Conservation (phyloP, 805 yeast genomes). For the Vanderwaltozyma yarrowii region DNA sequence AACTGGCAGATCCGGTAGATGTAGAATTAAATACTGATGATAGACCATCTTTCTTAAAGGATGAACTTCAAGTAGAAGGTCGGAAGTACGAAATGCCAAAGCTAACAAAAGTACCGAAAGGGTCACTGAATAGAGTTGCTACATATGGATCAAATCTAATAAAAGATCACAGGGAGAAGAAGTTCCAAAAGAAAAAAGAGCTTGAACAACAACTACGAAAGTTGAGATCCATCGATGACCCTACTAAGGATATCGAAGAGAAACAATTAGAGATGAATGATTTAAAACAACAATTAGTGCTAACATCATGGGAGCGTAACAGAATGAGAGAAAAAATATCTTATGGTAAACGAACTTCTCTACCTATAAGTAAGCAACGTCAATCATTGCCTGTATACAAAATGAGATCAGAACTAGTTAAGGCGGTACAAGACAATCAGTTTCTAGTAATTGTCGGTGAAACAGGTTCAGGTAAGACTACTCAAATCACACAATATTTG, state of each 20-base stretch:
- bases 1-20: conserved; percentile 44
- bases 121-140: conserved; percentile 69
- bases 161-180: conserved; percentile 51
- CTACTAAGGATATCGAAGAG: conserved; percentile 13
- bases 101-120: conserved; percentile 65
- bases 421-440: conserved; percentile 51
- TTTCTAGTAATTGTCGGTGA: conserved; percentile 71
- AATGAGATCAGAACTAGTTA: conserved; percentile 50
- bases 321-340: conserved; percentile 21
- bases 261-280: conserved; percentile 9
- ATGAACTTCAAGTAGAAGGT: conserved; percentile 21
- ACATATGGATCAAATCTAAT: conserved; percentile 62
- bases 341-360: conserved; percentile 31
- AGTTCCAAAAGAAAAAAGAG: conserved; percentile 40
- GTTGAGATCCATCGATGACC: conserved; percentile 24
- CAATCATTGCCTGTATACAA: conserved; percentile 65
- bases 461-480: conserved; percentile 90
- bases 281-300: conserved; percentile 16
- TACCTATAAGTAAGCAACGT: conserved; percentile 42
- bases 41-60: conserved; percentile 64
- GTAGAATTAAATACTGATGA: conserved; percentile 54
- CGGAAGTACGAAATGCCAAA: conserved; percentile 41
- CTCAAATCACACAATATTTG: conserved; percentile 85
- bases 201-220: conserved; percentile 29
- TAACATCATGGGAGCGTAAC: conserved; percentile 27